Base-by-base conservation (phyloP, 2,329 filamentous ascomycete species). In the Pseudogymnoascus sp. region DNA sequence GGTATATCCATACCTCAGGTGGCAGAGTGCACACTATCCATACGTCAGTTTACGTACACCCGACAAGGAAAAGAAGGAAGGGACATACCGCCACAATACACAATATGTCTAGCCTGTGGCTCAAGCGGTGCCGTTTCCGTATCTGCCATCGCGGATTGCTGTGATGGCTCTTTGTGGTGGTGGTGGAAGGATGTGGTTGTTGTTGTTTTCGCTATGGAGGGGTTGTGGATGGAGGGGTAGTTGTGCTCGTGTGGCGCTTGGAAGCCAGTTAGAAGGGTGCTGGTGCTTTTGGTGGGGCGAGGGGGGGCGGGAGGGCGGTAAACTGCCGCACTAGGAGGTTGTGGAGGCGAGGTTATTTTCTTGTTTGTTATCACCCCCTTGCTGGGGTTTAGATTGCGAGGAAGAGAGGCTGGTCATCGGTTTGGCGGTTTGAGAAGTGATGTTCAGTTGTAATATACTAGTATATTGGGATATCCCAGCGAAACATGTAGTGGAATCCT, bases 11-110 rank as follows among this genome's bases (percentile, higher is more conserved):
- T 80, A 87, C 84, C 82, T 88, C 85, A 62, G 85, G 84, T 37
- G 85, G 85, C 63, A 88, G 77, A 65, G 82, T 82, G 76, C 85
- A 88, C 60, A 87, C 85, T 88, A 68, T 53, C 68, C 16, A 35
- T 18, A 28, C 12, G 42, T 40, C 7, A 40, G 33, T 67, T 65
- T 67, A 60, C 44, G 38, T 40, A 56, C 40, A 44, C 16, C 40
- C 63, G 62, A 37, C 38, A 25, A 42, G 18, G 16, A 16, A 33
- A 33, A 37, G 8, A 33, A 33, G 31, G 10, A 6, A 7, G 23
- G 14, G 18, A 33, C 59, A 16, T 28, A 71, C 72, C 72, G 67
- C 72, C 72, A 64, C 72, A 74, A 59, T 73, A 73, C 25, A 70
- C 63, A 12, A 74, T 68, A 53, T 69, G 61, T 64, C 71, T 65